Evolutionary conservation across 2,329 filamentous ascomycete genomes (phyloP).

Genomic region (Pyrenophora seminiperda): DNA sequence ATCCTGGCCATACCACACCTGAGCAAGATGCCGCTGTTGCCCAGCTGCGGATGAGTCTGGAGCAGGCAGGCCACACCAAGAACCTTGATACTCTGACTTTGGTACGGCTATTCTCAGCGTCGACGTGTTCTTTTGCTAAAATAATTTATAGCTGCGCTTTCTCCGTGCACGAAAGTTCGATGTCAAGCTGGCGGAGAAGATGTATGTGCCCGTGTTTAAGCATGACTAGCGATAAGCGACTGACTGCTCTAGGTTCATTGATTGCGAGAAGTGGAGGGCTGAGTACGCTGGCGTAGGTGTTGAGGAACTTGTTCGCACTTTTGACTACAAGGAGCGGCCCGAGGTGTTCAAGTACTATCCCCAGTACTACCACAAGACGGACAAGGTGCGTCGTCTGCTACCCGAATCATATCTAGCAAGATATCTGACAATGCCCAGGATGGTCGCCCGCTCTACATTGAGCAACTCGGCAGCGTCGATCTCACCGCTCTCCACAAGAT

Average conservation of each 20-base stretch:
- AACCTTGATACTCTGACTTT: slow-evolving; percentile 90
- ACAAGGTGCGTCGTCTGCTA: slow-evolving; percentile 62
- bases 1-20: slow-evolving; percentile 84
- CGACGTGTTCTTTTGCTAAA: slow-evolving; percentile 24
- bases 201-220: slow-evolving; percentile 65
- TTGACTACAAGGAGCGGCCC: slow-evolving; percentile 85
- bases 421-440: slow-evolving; percentile 62
- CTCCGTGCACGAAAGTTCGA: slow-evolving; percentile 95
- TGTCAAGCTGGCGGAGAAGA: slow-evolving; percentile 79
- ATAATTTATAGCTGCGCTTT: slow-evolving; percentile 72
- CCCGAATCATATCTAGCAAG: not conserved
- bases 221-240: not conserved
- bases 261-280: slow-evolving; percentile 88
- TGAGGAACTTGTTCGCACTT: slow-evolving; percentile 77
- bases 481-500: slow-evolving; percentile 89
- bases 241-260: slow-evolving; percentile 73
- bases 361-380: slow-evolving; percentile 98
- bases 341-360: slow-evolving; percentile 90
- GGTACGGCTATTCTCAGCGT: slow-evolving; percentile 57
- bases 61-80: slow-evolving; percentile 79
- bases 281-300: slow-evolving; percentile 71
- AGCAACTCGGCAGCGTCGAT: slow-evolving; percentile 93
- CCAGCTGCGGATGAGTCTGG: slow-evolving; percentile 83
- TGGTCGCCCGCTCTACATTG: slow-evolving; percentile 95
- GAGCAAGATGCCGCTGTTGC: slow-evolving; percentile 88